Evolutionary conservation across 257 asterid species (phyloP).

Genomic region (Echites panduratus): DNA sequence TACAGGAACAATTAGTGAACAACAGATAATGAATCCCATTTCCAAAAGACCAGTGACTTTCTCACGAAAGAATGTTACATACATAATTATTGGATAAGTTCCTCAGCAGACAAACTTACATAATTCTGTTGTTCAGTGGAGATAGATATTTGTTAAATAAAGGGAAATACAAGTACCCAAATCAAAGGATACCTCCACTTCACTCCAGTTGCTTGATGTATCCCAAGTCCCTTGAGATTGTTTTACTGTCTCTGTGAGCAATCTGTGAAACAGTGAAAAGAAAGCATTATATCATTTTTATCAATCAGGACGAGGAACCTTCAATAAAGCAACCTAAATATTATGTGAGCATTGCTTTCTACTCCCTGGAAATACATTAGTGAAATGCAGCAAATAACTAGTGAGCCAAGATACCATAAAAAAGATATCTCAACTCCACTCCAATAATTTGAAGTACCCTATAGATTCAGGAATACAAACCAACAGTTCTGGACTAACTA

Average conservation of each 20-base stretch:
- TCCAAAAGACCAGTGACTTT: neutral
- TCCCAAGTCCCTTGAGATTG: conserved; percentile 66
- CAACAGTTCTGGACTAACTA: neutral
- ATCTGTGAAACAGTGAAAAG: conserved; percentile 37
- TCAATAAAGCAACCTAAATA: neutral
- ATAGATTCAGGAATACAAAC: neutral
- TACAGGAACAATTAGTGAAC: neutral
- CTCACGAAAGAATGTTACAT: neutral
- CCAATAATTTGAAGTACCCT: conserved; percentile 61
- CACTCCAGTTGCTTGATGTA: conserved; percentile 68
- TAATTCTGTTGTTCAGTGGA: neutral
- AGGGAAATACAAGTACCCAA: neutral
- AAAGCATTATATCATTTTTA: conserved; percentile 4
- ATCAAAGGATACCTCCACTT: conserved; percentile 54
- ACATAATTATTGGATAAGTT: neutral
- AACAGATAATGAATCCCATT: neutral
- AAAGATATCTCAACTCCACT: conserved; percentile 51
- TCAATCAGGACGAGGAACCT: neutral
- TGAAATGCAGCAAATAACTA: neutral
- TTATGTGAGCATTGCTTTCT: neutral
- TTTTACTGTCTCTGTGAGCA: conserved; percentile 68
- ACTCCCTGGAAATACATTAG: neutral
- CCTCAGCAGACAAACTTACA: neutral
- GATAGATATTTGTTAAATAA: neutral
- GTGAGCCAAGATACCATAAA: neutral